Evolutionary conservation across 148 eudicot species (phyloP).

Genomic region (Polygonum maritimum): DNA sequence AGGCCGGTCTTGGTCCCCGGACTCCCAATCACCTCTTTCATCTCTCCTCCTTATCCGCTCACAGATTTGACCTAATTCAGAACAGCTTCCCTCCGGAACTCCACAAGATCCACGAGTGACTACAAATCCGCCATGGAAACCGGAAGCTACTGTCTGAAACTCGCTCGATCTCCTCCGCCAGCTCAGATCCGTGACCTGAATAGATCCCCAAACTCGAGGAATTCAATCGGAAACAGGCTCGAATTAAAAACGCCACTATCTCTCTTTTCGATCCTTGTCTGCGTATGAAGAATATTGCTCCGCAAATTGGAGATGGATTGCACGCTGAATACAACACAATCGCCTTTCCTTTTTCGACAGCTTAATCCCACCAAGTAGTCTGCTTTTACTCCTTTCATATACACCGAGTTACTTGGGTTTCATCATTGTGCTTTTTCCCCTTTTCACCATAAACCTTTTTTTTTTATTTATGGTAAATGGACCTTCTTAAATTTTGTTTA

Average conservation of each 20-base stretch:
- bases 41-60: constrained; percentile 18
- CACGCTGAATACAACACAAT: background rate
- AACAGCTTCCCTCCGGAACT: background rate
- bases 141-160: background rate
- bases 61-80: constrained; percentile 4
- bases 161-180: background rate
- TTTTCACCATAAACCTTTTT: background rate
- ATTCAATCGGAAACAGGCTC: background rate
- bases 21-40: constrained; percentile 75
- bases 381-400: background rate
- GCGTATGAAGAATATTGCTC: background rate
- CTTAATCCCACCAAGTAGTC: background rate
- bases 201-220: background rate
- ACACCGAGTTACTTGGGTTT: background rate
- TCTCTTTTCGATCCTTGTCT: background rate
- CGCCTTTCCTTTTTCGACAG: background rate
- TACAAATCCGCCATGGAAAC: constrained; percentile 6
- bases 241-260: background rate
- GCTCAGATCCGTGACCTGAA: constrained; percentile 1
- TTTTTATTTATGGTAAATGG: background rate
- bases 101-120: constrained; percentile 1
- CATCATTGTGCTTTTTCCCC: constrained; percentile 2
- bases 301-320: background rate
- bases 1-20: constrained; percentile 84
- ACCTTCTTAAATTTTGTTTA: no score